phyloP scores from a whole-genome alignment of 345 rosid genomes.

The Eucalyptus guilfoylei region DNA sequence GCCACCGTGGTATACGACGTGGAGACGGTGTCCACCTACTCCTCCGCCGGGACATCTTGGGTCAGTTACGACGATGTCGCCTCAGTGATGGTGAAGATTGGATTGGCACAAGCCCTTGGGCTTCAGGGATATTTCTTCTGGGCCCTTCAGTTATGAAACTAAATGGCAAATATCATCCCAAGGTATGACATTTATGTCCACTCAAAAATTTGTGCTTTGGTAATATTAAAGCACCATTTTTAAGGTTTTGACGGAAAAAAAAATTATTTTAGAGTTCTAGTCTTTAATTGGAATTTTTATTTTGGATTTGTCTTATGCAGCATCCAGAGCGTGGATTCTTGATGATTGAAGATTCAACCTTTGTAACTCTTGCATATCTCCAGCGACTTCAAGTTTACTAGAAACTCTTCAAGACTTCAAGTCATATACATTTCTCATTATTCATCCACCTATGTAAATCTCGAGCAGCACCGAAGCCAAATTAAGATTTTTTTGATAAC shows the following conservation, averaged over 20 bases:
- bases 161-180: slow-evolving; percentile 28
- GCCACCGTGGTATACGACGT: slow-evolving; percentile 24
- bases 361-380: neutral
- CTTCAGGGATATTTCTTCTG: slow-evolving; percentile 64
- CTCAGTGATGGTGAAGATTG: slow-evolving; percentile 17
- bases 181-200: slow-evolving; percentile 2
- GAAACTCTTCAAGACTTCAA: neutral
- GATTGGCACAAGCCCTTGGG: slow-evolving; percentile 29
- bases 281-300: neutral
- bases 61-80: slow-evolving; percentile 23
- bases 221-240: neutral
- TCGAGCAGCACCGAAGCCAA: neutral
- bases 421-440: neutral
- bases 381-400: neutral
- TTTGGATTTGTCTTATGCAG: neutral
- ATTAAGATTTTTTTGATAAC: neutral
- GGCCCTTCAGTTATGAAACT: slow-evolving; percentile 30
- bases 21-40: slow-evolving; percentile 26
- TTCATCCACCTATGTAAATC: neutral
- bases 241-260: neutral
- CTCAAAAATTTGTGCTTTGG: neutral
- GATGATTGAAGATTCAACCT: neutral
- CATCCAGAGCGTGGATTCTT: slow-evolving; percentile 6
- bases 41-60: slow-evolving; percentile 21
- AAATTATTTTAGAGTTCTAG: neutral